Evolutionary conservation across 106 monocot species (phyloP), one percentile per base, ranked within the genome.

Genomic region (Dendrobium catenatum): DNA sequence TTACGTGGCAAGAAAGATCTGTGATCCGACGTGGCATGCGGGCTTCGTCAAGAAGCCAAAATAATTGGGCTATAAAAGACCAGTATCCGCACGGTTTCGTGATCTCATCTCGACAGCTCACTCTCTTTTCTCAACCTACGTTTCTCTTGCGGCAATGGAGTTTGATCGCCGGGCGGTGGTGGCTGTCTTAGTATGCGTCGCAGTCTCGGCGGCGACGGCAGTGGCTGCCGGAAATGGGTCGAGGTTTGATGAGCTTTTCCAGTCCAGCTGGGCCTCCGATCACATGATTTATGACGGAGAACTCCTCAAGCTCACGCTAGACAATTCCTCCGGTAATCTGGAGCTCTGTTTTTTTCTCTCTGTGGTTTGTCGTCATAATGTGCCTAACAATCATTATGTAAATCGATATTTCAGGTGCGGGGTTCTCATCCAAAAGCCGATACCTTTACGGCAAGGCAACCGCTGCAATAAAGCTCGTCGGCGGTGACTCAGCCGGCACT

Each of bases 401-500:
- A 18, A 4, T 72, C 26, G 31, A 51, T n/a, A n/a, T 74, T 76
- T 19, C 81, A 95, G 95, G 95, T 1, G 77, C 89, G 10, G 95
- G 95, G 2, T 89, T 95, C 73, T 86, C 61, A 0, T 95, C 93
- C 9, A 95, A 89, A 84, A 86, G 78, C 56, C 91, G 89, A 87
- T 96, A 89, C 55, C 26, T 93, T 41, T 93, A 91, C 72, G 95
- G 95, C 24, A 89, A 88, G 72, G 83, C 82, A 13, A 89, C 78
- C 10, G 84, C 82, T 7, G 91, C 93, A 72, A 86, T 95, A 18
- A 90, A 93, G 81, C 91, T 93, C 20, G 88, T 95, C 5, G 78
- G 77, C 2, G 95, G 91, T 8, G 95, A 95, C 85, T 95, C 95
- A 7, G 93, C 95, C 76, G 93, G 95, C 6, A 91, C 91, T 1